Conservation (phyloP, 1,284 basidiomycete species). For the Chalciporus sp. region DNA sequence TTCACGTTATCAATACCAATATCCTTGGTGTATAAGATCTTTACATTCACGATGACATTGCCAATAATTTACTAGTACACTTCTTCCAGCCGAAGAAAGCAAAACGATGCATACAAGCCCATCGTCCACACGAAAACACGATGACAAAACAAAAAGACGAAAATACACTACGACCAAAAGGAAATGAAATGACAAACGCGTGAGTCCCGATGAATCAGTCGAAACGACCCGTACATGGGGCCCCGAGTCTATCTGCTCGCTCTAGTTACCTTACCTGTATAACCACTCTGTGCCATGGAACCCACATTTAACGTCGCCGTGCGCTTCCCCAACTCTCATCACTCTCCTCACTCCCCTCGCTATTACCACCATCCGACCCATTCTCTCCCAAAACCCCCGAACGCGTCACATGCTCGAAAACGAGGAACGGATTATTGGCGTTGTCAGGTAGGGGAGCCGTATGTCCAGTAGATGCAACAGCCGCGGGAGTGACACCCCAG, state of each 20-base stretch:
- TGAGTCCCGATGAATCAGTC: background rate
- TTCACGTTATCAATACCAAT: too few species aligned
- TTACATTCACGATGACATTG: background rate
- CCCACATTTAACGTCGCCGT: slow-evolving; percentile 14
- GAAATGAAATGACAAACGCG: background rate
- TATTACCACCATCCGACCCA: slow-evolving; percentile 7
- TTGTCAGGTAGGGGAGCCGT: slow-evolving; percentile 9
- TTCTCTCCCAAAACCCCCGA: background rate
- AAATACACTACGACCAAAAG: background rate
- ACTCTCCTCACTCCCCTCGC: slow-evolving; percentile 27
- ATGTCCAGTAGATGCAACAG: background rate
- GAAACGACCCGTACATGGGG: too few species aligned
- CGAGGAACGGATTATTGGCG: slow-evolving; percentile 28
- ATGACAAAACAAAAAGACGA: background rate
- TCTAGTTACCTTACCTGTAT: background rate
- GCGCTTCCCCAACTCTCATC: slow-evolving; percentile 34
- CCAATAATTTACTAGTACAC: background rate
- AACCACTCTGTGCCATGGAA: background rate
- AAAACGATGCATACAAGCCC: background rate
- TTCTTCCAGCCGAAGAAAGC: background rate
- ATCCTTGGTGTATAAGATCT: too few species aligned
- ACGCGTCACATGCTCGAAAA: slow-evolving; percentile 21
- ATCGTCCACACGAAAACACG: background rate
- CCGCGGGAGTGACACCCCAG: slow-evolving; percentile 10
- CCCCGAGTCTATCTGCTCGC: background rate